Evolutionary conservation across 2,329 filamentous ascomycete species (phyloP).

Genomic region (Sporothrix pseudoabietina): DNA sequence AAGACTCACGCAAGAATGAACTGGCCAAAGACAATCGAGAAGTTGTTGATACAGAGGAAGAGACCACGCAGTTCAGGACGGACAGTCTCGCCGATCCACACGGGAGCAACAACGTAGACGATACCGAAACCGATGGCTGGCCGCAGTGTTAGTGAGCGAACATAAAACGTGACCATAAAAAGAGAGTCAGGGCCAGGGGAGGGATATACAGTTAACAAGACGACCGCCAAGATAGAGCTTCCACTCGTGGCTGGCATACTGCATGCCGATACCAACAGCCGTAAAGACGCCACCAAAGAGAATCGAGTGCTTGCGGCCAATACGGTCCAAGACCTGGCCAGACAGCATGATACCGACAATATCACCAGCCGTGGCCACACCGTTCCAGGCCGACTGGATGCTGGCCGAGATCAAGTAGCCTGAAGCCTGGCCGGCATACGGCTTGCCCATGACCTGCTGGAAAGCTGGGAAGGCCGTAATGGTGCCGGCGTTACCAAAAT

Average conservation of each 20-base stretch:
- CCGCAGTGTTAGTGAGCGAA: background rate
- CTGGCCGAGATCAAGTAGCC: slow-evolving; percentile 30
- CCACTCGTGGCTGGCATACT: slow-evolving; percentile 33
- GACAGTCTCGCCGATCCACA: slow-evolving; percentile 45
- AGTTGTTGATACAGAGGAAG: slow-evolving; percentile 46
- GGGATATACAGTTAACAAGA: slow-evolving; percentile 20
- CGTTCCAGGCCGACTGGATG: slow-evolving; percentile 28
- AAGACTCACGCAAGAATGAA: slow-evolving; percentile 35
- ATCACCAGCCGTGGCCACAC: slow-evolving; percentile 31
- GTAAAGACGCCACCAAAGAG: slow-evolving; percentile 38
- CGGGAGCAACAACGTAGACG: slow-evolving; percentile 43
- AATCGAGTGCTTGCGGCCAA: slow-evolving; percentile 35
- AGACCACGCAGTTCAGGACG: slow-evolving; percentile 45
- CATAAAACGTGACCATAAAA: background rate
- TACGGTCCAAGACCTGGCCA: slow-evolving; percentile 29
- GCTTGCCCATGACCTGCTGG: slow-evolving; percentile 30
- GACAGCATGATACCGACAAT: slow-evolving; percentile 29
- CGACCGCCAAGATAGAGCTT: slow-evolving; percentile 29
- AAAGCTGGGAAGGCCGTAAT: slow-evolving; percentile 28
- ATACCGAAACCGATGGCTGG: slow-evolving; percentile 41
- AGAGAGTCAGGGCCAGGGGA: background rate
- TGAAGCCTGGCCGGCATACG: slow-evolving; percentile 29
- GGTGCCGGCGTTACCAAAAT: slow-evolving; percentile 25
- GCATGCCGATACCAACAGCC: slow-evolving; percentile 39
- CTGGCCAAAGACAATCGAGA: slow-evolving; percentile 45